Conservation (phyloP, 768 basidiomycete genomes). For the Lentinula guzmanii region DNA sequence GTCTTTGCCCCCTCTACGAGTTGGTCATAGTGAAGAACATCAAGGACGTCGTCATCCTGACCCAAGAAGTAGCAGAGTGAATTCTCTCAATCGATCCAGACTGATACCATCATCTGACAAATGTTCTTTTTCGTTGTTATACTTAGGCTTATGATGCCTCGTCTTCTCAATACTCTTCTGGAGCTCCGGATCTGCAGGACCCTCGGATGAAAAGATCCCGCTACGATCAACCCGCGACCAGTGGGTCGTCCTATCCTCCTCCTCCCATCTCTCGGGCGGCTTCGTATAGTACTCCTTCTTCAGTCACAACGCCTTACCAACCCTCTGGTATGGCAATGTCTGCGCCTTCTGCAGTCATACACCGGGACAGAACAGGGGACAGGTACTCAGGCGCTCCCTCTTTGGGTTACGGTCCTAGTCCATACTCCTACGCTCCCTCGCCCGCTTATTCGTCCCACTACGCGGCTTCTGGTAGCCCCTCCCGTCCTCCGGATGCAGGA, state of each 20-base stretch:
- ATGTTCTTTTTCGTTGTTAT: neutral
- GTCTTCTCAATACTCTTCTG: neutral
- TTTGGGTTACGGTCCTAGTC: neutral
- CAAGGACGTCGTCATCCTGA: neutral
- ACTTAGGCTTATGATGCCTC: neutral
- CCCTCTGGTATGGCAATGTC: neutral
- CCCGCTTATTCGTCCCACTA: neutral
- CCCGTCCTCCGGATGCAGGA: neutral
- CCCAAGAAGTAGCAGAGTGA: neutral
- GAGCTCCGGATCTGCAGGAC: neutral
- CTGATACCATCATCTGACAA: neutral
- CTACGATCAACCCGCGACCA: neutral
- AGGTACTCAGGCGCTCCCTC: neutral
- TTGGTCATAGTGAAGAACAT: neutral
- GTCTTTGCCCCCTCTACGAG: constrained; percentile 6
- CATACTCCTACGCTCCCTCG: neutral
- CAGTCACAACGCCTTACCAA: neutral
- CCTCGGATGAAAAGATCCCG: neutral
- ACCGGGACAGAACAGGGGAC: neutral
- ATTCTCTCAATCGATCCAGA: neutral
- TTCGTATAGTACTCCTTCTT: neutral
- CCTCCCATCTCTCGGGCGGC: neutral
- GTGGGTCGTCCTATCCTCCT: neutral
- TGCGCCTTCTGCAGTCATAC: neutral
- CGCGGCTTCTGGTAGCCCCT: neutral